phyloP scores from a whole-genome alignment of 306 rosid genomes.

The Gynostemma pentaphyllum region DNA sequence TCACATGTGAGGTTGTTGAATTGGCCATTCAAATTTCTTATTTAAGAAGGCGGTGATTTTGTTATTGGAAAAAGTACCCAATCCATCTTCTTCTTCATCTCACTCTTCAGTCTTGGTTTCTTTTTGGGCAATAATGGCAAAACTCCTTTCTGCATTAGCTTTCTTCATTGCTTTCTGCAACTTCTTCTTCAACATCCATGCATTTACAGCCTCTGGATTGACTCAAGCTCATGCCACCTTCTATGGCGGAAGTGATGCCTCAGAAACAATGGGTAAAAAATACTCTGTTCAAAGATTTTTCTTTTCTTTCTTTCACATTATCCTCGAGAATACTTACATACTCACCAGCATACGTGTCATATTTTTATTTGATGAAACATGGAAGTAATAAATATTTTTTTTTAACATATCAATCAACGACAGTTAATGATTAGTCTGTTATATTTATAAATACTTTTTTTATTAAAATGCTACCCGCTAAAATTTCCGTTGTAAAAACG shows the following conservation, averaged over 20 bases:
- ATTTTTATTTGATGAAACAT: no score
- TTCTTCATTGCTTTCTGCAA: constrained; percentile 28
- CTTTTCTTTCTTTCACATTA: background rate
- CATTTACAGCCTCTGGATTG: constrained; percentile 55
- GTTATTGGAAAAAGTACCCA: no score
- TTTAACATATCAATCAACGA: no score
- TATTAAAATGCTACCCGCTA: no score
- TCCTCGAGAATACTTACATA: no score
- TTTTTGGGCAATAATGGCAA: constrained; percentile 27
- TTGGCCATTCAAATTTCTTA: constrained; percentile 22
- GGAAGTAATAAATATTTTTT: no score
- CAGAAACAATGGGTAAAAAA: constrained; percentile 85
- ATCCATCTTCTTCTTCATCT: background rate
- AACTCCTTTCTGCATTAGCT: constrained; percentile 15
- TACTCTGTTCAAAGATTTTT: background rate
- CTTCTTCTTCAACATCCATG: constrained; percentile 25
- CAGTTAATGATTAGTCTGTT: no score
- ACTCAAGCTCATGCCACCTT: constrained; percentile 71
- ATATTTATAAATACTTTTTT: no score
- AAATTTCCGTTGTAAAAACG: no score
- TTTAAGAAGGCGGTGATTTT: constrained; percentile 22
- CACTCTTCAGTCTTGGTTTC: background rate
- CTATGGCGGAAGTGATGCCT: constrained; percentile 86
- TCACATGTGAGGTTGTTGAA: constrained; percentile 47
- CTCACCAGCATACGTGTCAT: no score